phyloP scores from a whole-genome alignment of 2,329 filamentous ascomycete genomes.

The Aspergillus fumigatus region DNA sequence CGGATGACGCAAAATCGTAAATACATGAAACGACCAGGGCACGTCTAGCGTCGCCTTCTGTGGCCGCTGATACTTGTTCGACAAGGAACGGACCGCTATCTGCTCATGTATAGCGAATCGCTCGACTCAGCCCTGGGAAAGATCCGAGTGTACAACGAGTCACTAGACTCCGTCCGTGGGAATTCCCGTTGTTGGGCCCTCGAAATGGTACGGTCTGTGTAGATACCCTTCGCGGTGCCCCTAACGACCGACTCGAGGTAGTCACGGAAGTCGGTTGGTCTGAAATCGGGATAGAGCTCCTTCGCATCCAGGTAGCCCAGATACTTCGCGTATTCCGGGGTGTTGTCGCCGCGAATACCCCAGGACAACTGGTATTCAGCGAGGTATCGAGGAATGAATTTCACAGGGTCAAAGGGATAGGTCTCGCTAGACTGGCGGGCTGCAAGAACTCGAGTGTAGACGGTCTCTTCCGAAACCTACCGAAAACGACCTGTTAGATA shows the following conservation, averaged over 20 bases:
- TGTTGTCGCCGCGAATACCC: slow-evolving; percentile 52
- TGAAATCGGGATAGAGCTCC: slow-evolving; percentile 52
- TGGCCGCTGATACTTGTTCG: background rate
- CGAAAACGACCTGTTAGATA: background rate
- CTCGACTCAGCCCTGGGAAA: slow-evolving; percentile 35
- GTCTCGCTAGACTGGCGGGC: slow-evolving; percentile 32
- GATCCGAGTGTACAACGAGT: slow-evolving; percentile 32
- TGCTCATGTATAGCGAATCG: slow-evolving; percentile 32
- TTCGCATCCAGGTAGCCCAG: slow-evolving; percentile 51
- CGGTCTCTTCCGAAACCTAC: slow-evolving; percentile 32
- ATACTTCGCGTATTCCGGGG: slow-evolving; percentile 49
- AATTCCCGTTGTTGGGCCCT: slow-evolving; percentile 34
- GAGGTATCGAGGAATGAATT: slow-evolving; percentile 32
- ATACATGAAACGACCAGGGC: slow-evolving; percentile 2
- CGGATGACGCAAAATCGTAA: background rate
- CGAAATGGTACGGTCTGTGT: slow-evolving; percentile 33
- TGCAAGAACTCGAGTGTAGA: slow-evolving; percentile 31
- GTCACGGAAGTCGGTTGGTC: slow-evolving; percentile 36
- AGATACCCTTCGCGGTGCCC: slow-evolving; percentile 38
- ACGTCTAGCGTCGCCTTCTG: background rate
- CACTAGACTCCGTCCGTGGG: slow-evolving; percentile 33
- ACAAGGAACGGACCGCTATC: slow-evolving; percentile 13
- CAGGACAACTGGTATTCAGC: slow-evolving; percentile 46
- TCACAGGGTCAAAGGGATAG: slow-evolving; percentile 34
- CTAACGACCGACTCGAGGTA: slow-evolving; percentile 40